Percentiles rank a stretch among this genome's conserved stretches.
These are phyloP conservation scores for Brassica hybrid DNA, from an alignment of 441 rosid species.

Conservation along the genomic window DNA sequence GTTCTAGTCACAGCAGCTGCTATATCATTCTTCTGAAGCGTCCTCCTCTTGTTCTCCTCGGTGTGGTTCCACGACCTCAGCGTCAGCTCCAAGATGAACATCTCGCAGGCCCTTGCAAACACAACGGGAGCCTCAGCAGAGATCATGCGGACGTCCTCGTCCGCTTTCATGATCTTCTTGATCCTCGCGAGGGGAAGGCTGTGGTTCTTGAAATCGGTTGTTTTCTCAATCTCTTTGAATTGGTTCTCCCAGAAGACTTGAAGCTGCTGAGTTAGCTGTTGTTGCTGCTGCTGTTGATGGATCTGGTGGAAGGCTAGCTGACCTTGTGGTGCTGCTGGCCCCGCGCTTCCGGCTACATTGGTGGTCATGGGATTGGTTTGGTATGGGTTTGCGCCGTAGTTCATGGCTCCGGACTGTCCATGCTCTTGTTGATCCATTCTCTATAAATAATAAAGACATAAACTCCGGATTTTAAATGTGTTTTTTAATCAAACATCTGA, in stretches of 20 bases:
- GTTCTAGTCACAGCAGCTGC: slow-evolving; percentile 88
- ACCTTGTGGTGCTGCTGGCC: slow-evolving; percentile 65
- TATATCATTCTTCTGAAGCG: slow-evolving; percentile 85
- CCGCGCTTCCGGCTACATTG: slow-evolving; percentile 53
- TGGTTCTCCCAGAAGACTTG: slow-evolving; percentile 79
- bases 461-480: neutral
- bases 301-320: slow-evolving; percentile 81
- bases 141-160: slow-evolving; percentile 91
- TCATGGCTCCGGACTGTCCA: slow-evolving; percentile 69
- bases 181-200: slow-evolving; percentile 88
- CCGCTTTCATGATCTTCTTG: slow-evolving; percentile 96
- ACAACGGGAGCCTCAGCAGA: slow-evolving; percentile 90
- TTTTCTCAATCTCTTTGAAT: slow-evolving; percentile 71
- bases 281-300: slow-evolving; percentile 86
- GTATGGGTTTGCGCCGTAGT: slow-evolving; percentile 67
- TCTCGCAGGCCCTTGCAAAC: slow-evolving; percentile 90
- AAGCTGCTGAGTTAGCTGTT: slow-evolving; percentile 78
- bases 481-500: slow-evolving; percentile 6
- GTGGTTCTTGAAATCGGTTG: slow-evolving; percentile 83
- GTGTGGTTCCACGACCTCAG: slow-evolving; percentile 90
- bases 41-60: slow-evolving; percentile 85
- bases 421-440: slow-evolving; percentile 88
- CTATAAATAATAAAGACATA: slow-evolving; percentile 27
- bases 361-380: slow-evolving; percentile 64
- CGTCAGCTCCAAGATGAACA: slow-evolving; percentile 85